These are phyloP conservation scores for Anthracocystis setariae DNA, from an alignment of 1,284 basidiomycete species.

Conservation along the genomic window DNA sequence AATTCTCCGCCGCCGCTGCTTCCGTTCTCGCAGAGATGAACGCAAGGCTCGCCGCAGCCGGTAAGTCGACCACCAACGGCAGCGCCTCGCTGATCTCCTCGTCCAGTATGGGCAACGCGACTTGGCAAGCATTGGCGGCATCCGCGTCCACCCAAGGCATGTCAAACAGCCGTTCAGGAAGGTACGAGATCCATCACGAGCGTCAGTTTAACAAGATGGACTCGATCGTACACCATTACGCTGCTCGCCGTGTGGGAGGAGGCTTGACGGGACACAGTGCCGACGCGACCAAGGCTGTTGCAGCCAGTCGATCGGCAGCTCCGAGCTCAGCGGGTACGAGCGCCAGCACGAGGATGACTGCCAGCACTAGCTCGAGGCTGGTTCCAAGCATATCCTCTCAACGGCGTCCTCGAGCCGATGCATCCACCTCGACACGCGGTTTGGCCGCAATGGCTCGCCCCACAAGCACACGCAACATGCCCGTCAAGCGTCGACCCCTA, in stretches of 20 bases:
- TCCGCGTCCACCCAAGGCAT: constrained; percentile 32
- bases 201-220: constrained; percentile 54
- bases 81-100: constrained; percentile 27
- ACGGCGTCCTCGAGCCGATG: constrained; percentile 21
- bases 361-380: constrained; percentile 7
- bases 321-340: constrained; percentile 1
- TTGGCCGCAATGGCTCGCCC: constrained; percentile 28
- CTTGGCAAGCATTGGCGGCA: constrained; percentile 26
- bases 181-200: constrained; percentile 52
- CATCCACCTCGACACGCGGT: constrained; percentile 36
- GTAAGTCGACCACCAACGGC: constrained; percentile 24
- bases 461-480: constrained; percentile 19
- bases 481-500: constrained; percentile 19
- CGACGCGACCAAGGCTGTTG: background rate
- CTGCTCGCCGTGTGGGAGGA: constrained; percentile 39
- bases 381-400: constrained; percentile 10
- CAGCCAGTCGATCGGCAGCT: background rate
- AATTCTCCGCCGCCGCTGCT: constrained; percentile 46
- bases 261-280: constrained; percentile 1
- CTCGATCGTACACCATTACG: constrained; percentile 55
- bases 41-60: constrained; percentile 45
- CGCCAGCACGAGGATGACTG: constrained; percentile 5
- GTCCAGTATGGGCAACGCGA: constrained; percentile 30
- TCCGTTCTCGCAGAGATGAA: constrained; percentile 57
- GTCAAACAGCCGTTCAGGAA: constrained; percentile 30